phyloP scores from a whole-genome alignment of 352 stramenopile genomes.

The Phytophthora kernoviae region DNA sequence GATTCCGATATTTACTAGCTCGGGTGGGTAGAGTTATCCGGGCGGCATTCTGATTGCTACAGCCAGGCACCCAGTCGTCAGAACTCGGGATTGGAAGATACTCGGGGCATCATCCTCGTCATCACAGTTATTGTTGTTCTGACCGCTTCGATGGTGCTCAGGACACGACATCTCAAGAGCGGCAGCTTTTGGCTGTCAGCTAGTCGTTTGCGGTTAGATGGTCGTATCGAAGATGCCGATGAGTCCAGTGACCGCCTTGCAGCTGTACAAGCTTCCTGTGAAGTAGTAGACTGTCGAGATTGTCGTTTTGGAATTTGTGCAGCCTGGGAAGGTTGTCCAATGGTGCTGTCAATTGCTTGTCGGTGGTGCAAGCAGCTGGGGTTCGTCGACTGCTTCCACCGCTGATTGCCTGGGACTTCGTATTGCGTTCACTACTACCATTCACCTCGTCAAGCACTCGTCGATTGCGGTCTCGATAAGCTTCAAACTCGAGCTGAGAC shows the following conservation, averaged over 20 bases:
- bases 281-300: not conserved
- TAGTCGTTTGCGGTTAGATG: constrained; percentile 40
- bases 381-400: constrained; percentile 17
- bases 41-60: constrained; percentile 3
- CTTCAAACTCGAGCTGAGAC: constrained; percentile 2
- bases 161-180: not conserved
- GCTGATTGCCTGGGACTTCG: not conserved
- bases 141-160: not conserved
- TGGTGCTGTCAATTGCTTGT: not conserved
- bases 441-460: constrained; percentile 8
- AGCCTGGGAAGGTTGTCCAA: not conserved
- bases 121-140: constrained; percentile 23
- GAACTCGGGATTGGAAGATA: constrained; percentile 1
- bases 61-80: constrained; percentile 15
- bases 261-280: constrained; percentile 6
- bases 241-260: constrained; percentile 37
- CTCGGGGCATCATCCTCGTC: constrained; percentile 14
- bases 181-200: constrained; percentile 1
- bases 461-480: constrained; percentile 9
- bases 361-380: constrained; percentile 6
- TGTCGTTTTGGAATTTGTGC: not conserved
- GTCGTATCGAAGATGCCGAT: constrained; percentile 51
- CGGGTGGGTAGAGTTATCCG: constrained; percentile 25
- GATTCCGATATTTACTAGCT: constrained; percentile 33
- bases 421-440: not conserved